Evolutionary conservation across 1,284 basidiomycete genomes (phyloP), one percentile per base, ranked within the genome.

Genomic region (Cryptococcus deneoformans): DNA sequence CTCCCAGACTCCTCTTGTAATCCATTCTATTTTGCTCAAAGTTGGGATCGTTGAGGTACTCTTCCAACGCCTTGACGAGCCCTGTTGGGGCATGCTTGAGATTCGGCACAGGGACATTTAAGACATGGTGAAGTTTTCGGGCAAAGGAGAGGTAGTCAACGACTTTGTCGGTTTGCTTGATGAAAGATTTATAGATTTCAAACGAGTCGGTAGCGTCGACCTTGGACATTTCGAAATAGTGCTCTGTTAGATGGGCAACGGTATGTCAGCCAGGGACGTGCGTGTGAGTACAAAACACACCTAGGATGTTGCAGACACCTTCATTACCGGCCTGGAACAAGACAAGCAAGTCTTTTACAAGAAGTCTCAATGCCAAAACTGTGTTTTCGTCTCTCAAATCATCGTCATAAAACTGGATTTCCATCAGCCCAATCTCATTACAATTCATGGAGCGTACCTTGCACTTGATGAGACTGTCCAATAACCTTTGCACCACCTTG

Each of bases 191-290:
- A 80, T 99, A 99, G 61, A 98, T 87, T 37, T 82, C 80, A 38
- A 99, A 84, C 2, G 96, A 89, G 40, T 89, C 86, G 54, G 85
- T 81, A 0, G 95, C 96, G 74, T 99, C 95, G 24, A 87, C 79
- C 65, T 90, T 88, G 3, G 92, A 92, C 96, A 99, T 99, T 73
- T 98, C 95, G 72, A 99, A 98, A 79, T 98, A 99, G 79, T 96
- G 90, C 73, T 98, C 96, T 90, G 54, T 2, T 16, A n/a, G 20
- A 5, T 29, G 29, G 29, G 29, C 29, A 3, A 29, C 29, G 29
- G 29, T 29, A 40, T 5, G 34, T 50, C 11, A 43, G 43, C 16
- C 11, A 36, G 36, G 16, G 35, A 7, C 11, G 50, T 16, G 46
- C 16, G 9, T 4, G 50, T 5, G 9, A 36, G 29, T 29, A 36